Evolutionary conservation across 129 eudicot species (phyloP), one percentile per base, ranked within the genome.

Genomic region (Pulicaria dysenterica): DNA sequence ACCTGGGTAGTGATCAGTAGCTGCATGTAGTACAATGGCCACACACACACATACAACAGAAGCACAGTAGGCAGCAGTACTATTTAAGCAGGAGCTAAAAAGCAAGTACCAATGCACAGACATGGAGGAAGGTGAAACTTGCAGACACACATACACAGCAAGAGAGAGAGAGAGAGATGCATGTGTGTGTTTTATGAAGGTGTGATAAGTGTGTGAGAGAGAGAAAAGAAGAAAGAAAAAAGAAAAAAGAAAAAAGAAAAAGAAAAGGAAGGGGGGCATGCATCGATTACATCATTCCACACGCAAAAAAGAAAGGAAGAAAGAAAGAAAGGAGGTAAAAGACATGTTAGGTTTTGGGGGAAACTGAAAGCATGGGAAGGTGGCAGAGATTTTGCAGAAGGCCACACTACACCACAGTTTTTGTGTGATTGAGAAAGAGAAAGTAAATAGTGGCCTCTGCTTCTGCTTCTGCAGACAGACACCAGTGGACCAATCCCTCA

Each of bases 81-180:
- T n/a, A 62, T 47, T 31, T 42, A 8, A 57, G 74, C 75, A 76
- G 75, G 44, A 77, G 64, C 69, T 62, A 72, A 78, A 70, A 78
- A 71, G 73, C 82, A 78, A 78, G 82, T 78, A 78, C 82, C 82
- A 70, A 70, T 62, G 82, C 82, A 78, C 82, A 78, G 82, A 78
- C 82, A 78, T 64, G 83, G 79, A 73, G 79, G 83, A 79, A 58
- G 79, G 79, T 63, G 68, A 79, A 56, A 44, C 63, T 8, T 62
- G 61, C 67, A 78, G 82, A 67, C 41, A 46, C 31, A 47, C 6
- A 47, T 34, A 24, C 31, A 24, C 31, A 24, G 31, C 31, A 24
- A 61, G 8, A 54, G 56, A 39, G 14, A 36, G 70, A 14, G 24
- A 37, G 67, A 41, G 24, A 40, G 57, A 15, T 9, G 48, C n/a